These are phyloP conservation scores for Fragaria nilgerrensis DNA, from an alignment of 306 rosid genomes.

Conservation along the genomic window DNA sequence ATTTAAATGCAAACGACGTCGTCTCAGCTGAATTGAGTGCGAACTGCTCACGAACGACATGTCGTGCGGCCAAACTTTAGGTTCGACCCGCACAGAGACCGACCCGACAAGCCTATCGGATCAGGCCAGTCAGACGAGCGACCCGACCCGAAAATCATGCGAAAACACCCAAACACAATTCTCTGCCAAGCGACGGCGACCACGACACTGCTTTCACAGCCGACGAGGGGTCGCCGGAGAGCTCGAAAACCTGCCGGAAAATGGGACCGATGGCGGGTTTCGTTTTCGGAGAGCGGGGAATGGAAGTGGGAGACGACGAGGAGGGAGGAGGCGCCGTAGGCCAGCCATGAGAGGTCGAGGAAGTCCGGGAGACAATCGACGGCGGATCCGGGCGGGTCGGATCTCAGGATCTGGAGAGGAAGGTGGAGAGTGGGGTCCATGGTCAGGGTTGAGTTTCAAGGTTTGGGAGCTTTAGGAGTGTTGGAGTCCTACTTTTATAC, in stretches of 20 bases:
- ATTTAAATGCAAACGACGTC: no score
- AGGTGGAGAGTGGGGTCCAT: constrained; percentile 41
- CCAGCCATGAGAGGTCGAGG: constrained; percentile 69
- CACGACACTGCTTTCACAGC: constrained; percentile 59
- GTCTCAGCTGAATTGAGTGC: no score
- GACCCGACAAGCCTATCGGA: no score
- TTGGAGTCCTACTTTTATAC: not conserved
- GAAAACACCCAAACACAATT: constrained; percentile 58
- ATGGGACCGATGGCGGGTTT: constrained; percentile 64
- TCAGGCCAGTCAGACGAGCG: no score
- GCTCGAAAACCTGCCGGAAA: constrained; percentile 69
- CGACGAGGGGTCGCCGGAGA: constrained; percentile 39
- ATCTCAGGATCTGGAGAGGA: constrained; percentile 59
- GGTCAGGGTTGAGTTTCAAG: not conserved
- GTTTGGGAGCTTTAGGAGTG: not conserved
- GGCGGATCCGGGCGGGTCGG: constrained; percentile 60
- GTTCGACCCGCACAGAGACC: no score
- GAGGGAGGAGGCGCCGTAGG: constrained; percentile 72
- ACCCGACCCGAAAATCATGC: constrained; percentile 34
- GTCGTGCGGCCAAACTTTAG: no score
- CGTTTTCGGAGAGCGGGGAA: constrained; percentile 53
- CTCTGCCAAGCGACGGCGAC: constrained; percentile 64
- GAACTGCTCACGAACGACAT: no score
- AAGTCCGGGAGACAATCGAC: constrained; percentile 74
- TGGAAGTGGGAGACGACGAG: constrained; percentile 67